Base-by-base conservation (phyloP, 495 filamentous ascomycete genomes). In the Parachaetomium inaequale region DNA sequence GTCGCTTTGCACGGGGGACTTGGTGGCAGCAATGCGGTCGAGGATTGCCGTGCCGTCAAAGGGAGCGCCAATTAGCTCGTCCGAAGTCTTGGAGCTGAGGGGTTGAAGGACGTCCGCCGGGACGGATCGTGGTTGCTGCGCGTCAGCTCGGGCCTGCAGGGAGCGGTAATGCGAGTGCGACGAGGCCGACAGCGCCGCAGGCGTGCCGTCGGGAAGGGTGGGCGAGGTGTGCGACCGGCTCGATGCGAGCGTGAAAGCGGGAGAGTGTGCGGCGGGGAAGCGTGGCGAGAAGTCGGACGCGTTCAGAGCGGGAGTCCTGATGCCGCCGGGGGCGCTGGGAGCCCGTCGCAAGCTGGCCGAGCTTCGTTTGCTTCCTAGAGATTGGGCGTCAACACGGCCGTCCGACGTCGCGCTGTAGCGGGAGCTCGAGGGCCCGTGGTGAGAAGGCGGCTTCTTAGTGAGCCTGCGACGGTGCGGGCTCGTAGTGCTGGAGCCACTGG, bases 1-100 rank as follows among this genome's bases (percentile, higher is more conserved):
- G 57, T 43, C 43, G 19, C 40, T 45, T 43, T 61, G 69, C 72
- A 71, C 66, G 67, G 79, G 54, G 55, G 74, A 74, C 71, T 82
- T 66, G 73, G 78, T 72, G 81, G 86, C 70, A 77, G 86, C 76
- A 84, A 88, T 78, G 83, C 84, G 85, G 75, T 80, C 84, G 68
- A 90, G 78, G 73, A 90, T 90, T 70, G 82, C 83, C 64, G 79
- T 83, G 64, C 82, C 80, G 77, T 91, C 87, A 76, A 87, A 86
- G 52, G 88, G 85, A 66, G 84, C 78, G 65, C 86, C 84, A 71
- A 86, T 82, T 60, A 90, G 79, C 75, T 92, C 89, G 78, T 90
- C 87, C 63, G 88, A 84, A 43, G 81, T 81, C 64, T 82, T 82
- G 63, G 83, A 82, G 64, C 79, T 82, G 70, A 89, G 79, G 49